Percentiles rank a stretch among this genome's conserved stretches.
Evolutionary conservation across 1,284 basidiomycete species (phyloP).

Genomic region (Tilletia setariae): DNA sequence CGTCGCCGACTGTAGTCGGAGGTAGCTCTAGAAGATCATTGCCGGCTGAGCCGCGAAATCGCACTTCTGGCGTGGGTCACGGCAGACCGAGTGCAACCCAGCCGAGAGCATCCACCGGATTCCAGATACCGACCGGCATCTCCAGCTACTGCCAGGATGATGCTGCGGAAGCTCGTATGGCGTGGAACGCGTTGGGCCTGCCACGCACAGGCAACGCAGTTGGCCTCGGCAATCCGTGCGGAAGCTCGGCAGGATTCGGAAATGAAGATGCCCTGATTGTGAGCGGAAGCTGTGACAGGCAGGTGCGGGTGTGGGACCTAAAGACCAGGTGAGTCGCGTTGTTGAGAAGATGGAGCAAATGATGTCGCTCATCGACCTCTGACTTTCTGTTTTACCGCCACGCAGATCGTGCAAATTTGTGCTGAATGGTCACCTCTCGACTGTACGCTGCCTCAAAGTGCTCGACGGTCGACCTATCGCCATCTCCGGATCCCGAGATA

Average conservation of each 20-base stretch:
- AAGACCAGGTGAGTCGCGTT: slow-evolving; percentile 59
- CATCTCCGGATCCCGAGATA: slow-evolving; percentile 81
- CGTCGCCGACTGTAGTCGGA: neutral
- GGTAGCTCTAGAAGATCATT: neutral
- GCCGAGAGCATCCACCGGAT: neutral
- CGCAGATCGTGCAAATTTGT: slow-evolving; percentile 69
- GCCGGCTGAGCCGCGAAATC: neutral
- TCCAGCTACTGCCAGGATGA: neutral
- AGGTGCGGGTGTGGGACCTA: slow-evolving; percentile 86
- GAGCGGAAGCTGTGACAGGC: slow-evolving; percentile 88
- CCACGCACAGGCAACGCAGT: slow-evolving; percentile 25
- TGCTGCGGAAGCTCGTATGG: slow-evolving; percentile 1
- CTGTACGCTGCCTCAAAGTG: slow-evolving; percentile 85
- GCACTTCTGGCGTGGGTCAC: neutral
- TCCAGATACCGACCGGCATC: neutral
- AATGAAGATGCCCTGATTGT: slow-evolving; percentile 70
- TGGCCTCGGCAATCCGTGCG: slow-evolving; percentile 38
- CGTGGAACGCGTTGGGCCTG: slow-evolving; percentile 2
- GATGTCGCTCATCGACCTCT: neutral
- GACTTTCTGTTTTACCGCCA: slow-evolving; percentile 37
- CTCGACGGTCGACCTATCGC: slow-evolving; percentile 82
- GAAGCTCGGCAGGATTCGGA: slow-evolving; percentile 64
- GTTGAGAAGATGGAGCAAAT: neutral
- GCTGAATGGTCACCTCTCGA: slow-evolving; percentile 81
- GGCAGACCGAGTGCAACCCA: neutral